Evolutionary conservation across 129 eudicot species (phyloP), one percentile per base, ranked within the genome.

Genomic region (Oenanthe sinensis): DNA sequence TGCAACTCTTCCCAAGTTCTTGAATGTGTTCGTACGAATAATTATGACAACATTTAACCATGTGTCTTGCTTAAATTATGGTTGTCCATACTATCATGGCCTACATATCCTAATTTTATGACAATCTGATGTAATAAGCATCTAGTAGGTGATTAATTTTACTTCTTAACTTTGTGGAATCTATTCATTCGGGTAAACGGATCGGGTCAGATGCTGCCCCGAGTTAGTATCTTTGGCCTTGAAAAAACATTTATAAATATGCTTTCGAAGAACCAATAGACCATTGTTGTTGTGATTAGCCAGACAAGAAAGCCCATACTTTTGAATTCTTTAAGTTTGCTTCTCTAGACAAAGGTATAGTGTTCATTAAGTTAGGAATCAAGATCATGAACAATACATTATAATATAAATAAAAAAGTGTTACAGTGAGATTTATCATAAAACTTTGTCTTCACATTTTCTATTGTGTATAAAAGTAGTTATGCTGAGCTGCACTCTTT

Each of bases 271-370:
- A 78, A 69, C 76, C 87, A 81, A 84, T 73, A 45, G 81, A 75
- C 50, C 79, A 82, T 78, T 81, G 81, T 77, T 77, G 75, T 79
- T 78, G 74, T 87, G 81, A 71, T 80, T 79, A 68, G 81, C 74
- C 58, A 74, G 94, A 91, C 92, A 87, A 74, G 79, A 86, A 87
- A 93, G 90, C 84, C 94, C 93, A 87, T 85, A 80, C 85, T 84
- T 89, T 86, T 81, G 78, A 86, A 83, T 89, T 91, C 77, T 89
- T 81, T 82, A 84, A 85, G 80, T 67, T 83, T 80, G 83, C 83
- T 86, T 86, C 89, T 91, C 87, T 75, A 85, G 89, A 86, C 90
- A 84, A 74, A 89, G 90, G 85, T 88, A 85, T 79, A 89, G 87
- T 89, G 85, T 82, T 87, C 81, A 86, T 83, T 88, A 91, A 87